Conservation (phyloP, 2,329 filamentous ascomycete genomes). For the Pleurostoma richardsiae region DNA sequence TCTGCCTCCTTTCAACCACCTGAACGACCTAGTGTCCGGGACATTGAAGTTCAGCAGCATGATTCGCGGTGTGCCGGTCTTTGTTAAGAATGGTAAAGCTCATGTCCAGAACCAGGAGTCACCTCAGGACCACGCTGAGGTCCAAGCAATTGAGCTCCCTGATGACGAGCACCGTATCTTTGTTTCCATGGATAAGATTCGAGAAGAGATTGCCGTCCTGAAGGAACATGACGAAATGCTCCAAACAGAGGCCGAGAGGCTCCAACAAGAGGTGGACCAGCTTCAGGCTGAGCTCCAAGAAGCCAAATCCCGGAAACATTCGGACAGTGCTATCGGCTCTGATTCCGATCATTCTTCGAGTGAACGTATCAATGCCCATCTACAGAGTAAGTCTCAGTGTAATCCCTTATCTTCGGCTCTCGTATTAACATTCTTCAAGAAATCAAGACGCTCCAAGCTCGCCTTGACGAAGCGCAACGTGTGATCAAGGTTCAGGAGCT, state of each 20-base stretch:
- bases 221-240: conserved; percentile 53
- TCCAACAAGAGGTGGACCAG: conserved; percentile 45
- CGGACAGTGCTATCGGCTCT: conserved; percentile 35
- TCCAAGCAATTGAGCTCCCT: conserved; percentile 45
- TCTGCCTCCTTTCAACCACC: conserved; percentile 47
- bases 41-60: conserved; percentile 46
- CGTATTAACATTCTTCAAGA: neutral
- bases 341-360: conserved; percentile 27
- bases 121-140: conserved; percentile 36
- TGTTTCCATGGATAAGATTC: conserved; percentile 58
- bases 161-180: conserved; percentile 54
- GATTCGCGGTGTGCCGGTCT: conserved; percentile 49
- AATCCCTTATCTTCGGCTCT: too few species aligned
- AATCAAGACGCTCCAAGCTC: conserved; percentile 44
- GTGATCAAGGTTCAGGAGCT: conserved; percentile 58
- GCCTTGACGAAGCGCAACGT: conserved; percentile 57
- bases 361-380: neutral
- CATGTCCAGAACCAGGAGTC: conserved; percentile 34
- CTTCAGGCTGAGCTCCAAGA: conserved; percentile 44
- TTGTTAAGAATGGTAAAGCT: conserved; percentile 48
- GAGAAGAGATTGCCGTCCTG: conserved; percentile 49
- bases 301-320: conserved; percentile 31
- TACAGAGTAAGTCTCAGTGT: neutral
- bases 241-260: conserved; percentile 46
- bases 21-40: conserved; percentile 53